Conservation (phyloP, 2,329 filamentous ascomycete species). For the Biscogniauxia marginata region DNA sequence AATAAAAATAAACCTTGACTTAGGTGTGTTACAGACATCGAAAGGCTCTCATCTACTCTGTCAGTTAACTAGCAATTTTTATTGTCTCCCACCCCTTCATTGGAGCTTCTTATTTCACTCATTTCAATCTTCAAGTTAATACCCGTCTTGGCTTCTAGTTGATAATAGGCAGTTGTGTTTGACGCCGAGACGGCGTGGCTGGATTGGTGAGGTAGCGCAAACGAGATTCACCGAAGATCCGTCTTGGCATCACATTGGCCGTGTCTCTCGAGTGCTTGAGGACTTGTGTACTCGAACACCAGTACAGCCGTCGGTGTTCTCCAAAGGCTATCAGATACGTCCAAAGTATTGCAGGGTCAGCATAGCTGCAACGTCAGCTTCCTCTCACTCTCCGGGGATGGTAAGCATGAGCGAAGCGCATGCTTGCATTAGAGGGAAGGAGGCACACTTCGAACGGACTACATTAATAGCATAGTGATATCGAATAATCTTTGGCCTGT, state of each 20-base stretch:
- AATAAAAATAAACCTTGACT: background rate
- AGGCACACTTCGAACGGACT: background rate
- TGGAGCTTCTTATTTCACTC: background rate
- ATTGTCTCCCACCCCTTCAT: background rate
- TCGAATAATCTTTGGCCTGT: background rate
- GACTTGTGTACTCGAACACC: background rate
- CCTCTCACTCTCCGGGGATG: background rate
- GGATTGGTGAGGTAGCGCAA: background rate
- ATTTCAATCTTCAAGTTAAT: background rate
- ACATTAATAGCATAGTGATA: background rate
- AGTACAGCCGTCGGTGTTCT: background rate
- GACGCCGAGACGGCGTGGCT: slow-evolving; percentile 17
- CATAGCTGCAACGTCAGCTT: slow-evolving; percentile 1
- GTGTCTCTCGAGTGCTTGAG: background rate
- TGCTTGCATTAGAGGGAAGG: background rate
- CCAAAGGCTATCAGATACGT: slow-evolving; percentile 12
- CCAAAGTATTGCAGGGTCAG: slow-evolving; percentile 16
- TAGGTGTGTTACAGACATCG: background rate
- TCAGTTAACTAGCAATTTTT: background rate
- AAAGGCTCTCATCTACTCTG: background rate
- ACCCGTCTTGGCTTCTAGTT: background rate
- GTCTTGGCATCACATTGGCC: slow-evolving; percentile 14
- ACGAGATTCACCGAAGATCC: slow-evolving; percentile 25
- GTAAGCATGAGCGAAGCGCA: slow-evolving; percentile 7
- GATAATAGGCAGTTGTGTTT: slow-evolving; percentile 5